Evolutionary conservation across 768 basidiomycete genomes (phyloP).

Genomic region (Stropharia rugosoannulata): DNA sequence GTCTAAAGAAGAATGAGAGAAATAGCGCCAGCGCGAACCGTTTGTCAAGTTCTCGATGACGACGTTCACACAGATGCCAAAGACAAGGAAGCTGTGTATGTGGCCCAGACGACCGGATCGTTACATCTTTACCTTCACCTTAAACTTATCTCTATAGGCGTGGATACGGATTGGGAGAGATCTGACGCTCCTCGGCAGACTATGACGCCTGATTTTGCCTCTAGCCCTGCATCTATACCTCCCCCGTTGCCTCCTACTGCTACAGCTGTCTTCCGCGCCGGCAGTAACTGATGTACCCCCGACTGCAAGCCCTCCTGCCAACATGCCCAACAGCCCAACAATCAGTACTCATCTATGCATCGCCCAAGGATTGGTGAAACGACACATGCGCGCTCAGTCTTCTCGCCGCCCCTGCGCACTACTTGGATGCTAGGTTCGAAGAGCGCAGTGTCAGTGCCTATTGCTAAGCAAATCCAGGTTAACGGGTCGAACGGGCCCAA

Average conservation of each 20-base stretch:
- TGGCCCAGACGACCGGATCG: conserved; percentile 78
- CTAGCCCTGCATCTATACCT: neutral
- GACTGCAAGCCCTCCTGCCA: conserved; percentile 8
- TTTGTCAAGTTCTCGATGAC: conserved; percentile 69
- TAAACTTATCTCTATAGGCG: conserved; percentile 55
- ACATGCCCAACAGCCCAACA: neutral
- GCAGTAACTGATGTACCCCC: neutral
- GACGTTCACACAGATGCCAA: conserved; percentile 56
- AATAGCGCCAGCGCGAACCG: conserved; percentile 52
- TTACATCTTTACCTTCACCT: conserved; percentile 48
- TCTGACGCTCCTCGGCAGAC: conserved; percentile 25
- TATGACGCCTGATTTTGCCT: conserved; percentile 4
- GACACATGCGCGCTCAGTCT: neutral
- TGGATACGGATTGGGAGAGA: conserved; percentile 49
- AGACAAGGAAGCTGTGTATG: conserved; percentile 51
- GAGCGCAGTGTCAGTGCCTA: conserved; percentile 56
- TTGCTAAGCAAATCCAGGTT: conserved; percentile 38
- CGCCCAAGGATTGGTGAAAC: conserved; percentile 1
- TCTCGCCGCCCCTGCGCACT: conserved; percentile 17
- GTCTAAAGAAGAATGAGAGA: no score
- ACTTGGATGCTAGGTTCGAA: conserved; percentile 37
- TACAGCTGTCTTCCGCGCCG: neutral
- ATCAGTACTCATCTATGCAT: neutral
- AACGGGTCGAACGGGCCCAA: no score
- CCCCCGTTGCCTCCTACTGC: neutral